Evolutionary conservation across 208 protist species (phyloP).

Genomic region (Crithidia bombi): DNA sequence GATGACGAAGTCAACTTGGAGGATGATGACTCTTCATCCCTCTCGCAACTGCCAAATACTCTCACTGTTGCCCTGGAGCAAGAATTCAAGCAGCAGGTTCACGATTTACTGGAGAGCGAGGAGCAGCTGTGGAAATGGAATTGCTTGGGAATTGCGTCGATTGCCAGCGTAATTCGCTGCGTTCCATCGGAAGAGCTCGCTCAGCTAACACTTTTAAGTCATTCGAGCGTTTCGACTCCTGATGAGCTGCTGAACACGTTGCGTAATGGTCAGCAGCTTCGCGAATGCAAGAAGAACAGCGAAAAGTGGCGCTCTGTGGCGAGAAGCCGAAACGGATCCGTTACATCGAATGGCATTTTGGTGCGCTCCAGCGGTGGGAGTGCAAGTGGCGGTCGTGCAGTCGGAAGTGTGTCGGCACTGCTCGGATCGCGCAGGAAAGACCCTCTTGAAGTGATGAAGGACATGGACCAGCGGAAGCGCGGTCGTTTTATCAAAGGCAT

Average conservation of each 20-base stretch:
- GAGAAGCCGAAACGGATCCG: slow-evolving; percentile 70
- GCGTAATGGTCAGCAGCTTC: slow-evolving; percentile 49
- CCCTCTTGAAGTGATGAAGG: slow-evolving; percentile 71
- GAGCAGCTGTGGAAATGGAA: slow-evolving; percentile 90
- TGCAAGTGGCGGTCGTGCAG: slow-evolving; percentile 40
- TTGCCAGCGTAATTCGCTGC: slow-evolving; percentile 65
- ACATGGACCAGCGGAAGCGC: slow-evolving; percentile 80
- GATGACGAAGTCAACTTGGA: slow-evolving; percentile 33
- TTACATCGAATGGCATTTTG: slow-evolving; percentile 84
- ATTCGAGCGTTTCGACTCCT: slow-evolving; percentile 36
- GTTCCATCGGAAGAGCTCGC: slow-evolving; percentile 62
- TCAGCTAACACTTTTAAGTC: slow-evolving; percentile 49
- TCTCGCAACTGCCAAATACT: slow-evolving; percentile 2
- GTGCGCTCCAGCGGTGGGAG: slow-evolving; percentile 41
- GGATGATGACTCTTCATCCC: slow-evolving; percentile 10
- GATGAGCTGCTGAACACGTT: slow-evolving; percentile 41
- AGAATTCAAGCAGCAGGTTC: slow-evolving; percentile 59
- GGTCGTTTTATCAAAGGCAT: slow-evolving; percentile 84
- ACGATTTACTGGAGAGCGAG: slow-evolving; percentile 74
- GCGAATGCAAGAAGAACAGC: slow-evolving; percentile 71
- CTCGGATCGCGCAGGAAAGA: slow-evolving; percentile 70
- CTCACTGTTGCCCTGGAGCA: slow-evolving; percentile 18
- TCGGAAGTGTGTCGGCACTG: slow-evolving; percentile 76
- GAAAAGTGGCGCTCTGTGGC: slow-evolving; percentile 81
- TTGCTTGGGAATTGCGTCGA: slow-evolving; percentile 54